A percentile compares a stretch with the other conserved stretches of the same genome.
Conservation (phyloP, 116 monocot species). For the Zostera marina region DNA sequence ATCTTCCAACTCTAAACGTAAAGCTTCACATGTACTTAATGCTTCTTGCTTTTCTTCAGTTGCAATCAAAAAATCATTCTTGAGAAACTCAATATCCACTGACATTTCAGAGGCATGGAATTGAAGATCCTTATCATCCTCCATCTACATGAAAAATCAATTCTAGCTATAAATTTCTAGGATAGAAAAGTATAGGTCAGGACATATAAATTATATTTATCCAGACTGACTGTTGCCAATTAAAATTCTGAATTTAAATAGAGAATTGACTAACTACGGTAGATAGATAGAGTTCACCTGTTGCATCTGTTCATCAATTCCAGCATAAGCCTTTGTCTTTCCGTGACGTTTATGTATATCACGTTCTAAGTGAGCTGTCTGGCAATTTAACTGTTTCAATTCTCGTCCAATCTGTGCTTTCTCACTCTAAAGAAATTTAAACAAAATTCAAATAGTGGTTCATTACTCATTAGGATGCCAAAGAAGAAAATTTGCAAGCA, state of each 20-base stretch:
- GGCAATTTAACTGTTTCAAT: constrained; percentile 49
- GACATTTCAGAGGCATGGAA: constrained; percentile 69
- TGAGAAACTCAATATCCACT: constrained; percentile 41
- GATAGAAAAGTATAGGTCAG: not conserved
- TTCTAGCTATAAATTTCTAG: not conserved
- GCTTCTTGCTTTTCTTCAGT: constrained; percentile 57
- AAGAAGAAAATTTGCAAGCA: not conserved
- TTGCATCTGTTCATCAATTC: constrained; percentile 19
- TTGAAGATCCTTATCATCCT: constrained; percentile 57
- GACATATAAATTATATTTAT: not conserved
- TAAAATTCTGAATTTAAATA: no score
- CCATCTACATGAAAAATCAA: constrained; percentile 22
- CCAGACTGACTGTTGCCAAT: no score
- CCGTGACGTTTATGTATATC: constrained; percentile 52
- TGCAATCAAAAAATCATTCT: constrained; percentile 28
- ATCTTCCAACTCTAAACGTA: constrained; percentile 35
- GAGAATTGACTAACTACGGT: no score
- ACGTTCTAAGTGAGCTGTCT: constrained; percentile 55
- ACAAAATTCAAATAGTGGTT: not conserved
- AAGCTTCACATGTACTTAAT: constrained; percentile 10
- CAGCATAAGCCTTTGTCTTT: constrained; percentile 18
- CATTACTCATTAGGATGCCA: not conserved
- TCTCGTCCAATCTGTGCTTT: constrained; percentile 63
- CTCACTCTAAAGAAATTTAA: constrained; percentile 41
- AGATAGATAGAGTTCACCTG: constrained; percentile 17